Evolutionary conservation across 2,329 filamentous ascomycete genomes (phyloP).

Genomic region (Myriosclerotinia curreyana): DNA sequence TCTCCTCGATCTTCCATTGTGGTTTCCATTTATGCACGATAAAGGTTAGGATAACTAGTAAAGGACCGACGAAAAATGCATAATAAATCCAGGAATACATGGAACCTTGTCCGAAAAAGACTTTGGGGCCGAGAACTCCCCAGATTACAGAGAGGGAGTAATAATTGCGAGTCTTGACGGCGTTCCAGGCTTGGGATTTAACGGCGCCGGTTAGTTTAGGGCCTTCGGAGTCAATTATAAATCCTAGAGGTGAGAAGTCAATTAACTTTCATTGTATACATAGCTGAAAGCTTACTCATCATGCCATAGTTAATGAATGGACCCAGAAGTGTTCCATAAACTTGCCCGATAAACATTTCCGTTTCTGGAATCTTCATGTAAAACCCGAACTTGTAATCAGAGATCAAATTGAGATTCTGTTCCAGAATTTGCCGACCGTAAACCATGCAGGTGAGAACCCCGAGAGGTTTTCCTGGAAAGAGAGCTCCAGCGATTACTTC

Average conservation of each 20-base stretch:
- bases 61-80: slow-evolving; percentile 37
- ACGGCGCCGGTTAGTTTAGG: slow-evolving; percentile 30
- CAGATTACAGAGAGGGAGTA: slow-evolving; percentile 40
- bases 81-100: slow-evolving; percentile 38
- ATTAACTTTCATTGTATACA: no score
- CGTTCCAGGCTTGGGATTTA: slow-evolving; percentile 35
- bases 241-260: background rate
- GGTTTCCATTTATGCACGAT: slow-evolving; percentile 36
- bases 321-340: slow-evolving; percentile 40
- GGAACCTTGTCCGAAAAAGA: slow-evolving; percentile 33
- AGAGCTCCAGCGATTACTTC: slow-evolving; percentile 50
- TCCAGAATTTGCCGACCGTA: slow-evolving; percentile 41
- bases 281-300: slow-evolving; percentile 31
- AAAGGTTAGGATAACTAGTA: slow-evolving; percentile 32
- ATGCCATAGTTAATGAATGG: slow-evolving; percentile 39
- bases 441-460: slow-evolving; percentile 31
- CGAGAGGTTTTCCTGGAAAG: slow-evolving; percentile 55
- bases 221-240: slow-evolving; percentile 24
- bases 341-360: slow-evolving; percentile 41
- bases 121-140: slow-evolving; percentile 41
- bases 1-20: slow-evolving; percentile 36
- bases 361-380: slow-evolving; percentile 43
- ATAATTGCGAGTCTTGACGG: slow-evolving; percentile 38
- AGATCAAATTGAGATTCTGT: slow-evolving; percentile 40
- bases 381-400: slow-evolving; percentile 42